Evolutionary conservation across 106 monocot genomes (phyloP).

Genomic region (Apostasia shenzhenica): DNA sequence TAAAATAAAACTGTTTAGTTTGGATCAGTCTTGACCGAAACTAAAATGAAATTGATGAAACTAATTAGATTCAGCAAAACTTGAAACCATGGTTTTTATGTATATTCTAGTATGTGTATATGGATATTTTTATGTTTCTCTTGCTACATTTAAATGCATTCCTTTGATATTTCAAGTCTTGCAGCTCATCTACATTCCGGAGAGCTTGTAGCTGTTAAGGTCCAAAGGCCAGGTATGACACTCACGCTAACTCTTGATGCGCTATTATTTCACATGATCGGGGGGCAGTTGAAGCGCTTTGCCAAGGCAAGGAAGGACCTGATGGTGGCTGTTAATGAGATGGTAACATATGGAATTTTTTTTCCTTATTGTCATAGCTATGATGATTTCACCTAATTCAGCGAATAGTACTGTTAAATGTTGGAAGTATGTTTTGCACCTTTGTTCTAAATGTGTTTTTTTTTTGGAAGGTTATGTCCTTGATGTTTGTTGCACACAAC

Average conservation of each 20-base stretch:
- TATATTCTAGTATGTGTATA: too few relatives aligned
- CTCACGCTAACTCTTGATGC: conserved; percentile 83
- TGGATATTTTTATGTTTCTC: background rate
- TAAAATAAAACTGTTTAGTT: too few relatives aligned
- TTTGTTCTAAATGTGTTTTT: too few relatives aligned
- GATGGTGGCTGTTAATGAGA: conserved; percentile 89
- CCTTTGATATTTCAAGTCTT: conserved; percentile 58
- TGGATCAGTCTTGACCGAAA: too few relatives aligned
- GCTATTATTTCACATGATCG: conserved; percentile 87
- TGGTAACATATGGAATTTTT: conserved; percentile 30
- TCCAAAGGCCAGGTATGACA: conserved; percentile 91
- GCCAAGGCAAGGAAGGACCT: conserved; percentile 95
- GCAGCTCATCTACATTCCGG: conserved; percentile 94
- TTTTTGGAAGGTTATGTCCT: too few relatives aligned
- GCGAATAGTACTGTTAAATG: too few relatives aligned
- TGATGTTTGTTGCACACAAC: too few relatives aligned
- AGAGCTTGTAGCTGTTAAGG: conserved; percentile 92
- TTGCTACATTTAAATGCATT: conserved; percentile 29
- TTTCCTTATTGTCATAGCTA: background rate
- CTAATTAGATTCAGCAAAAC: too few relatives aligned
- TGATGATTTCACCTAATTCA: too few relatives aligned
- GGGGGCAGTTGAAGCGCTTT: conserved; percentile 93
- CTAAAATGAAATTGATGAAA: too few relatives aligned
- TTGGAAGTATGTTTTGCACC: too few relatives aligned
- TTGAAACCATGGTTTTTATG: too few relatives aligned